Base-by-base conservation (phyloP, 2,329 filamentous ascomycete genomes). In the Colletotrichum liaoningense region DNA sequence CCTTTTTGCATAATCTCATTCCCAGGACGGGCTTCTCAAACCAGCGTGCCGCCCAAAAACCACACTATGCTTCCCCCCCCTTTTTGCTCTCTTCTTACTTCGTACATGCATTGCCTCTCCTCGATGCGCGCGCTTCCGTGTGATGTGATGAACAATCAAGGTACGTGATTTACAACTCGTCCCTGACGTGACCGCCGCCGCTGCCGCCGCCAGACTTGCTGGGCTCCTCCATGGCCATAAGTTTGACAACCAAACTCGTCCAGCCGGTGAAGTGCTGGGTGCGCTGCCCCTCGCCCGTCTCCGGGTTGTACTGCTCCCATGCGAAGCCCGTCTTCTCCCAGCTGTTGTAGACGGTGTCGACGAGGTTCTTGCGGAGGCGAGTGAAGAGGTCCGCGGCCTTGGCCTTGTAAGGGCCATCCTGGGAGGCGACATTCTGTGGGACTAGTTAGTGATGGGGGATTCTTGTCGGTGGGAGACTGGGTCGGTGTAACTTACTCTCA, bases 221-320 rank as follows among this genome's bases (percentile, higher is more conserved):
- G 26, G 94, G 79, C 77, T 97, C 93, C 7, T 95, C 93, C 94
- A 99, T 96, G 59, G 91, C 91, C 95, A 98, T 98, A 77, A 99
- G 94, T 87, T 98, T 98, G 58, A 98, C 95, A 60, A 98, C 94
- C 83, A 98, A 86, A 81, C 95, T 98, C n/a, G 97, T 99, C 97
- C 97, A 99, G 63, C 97, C 97, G 0, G 97, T 98, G 81, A 99
- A 99, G 83, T 98, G 96, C 87, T 98, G 95, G 5, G 95, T 98
- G 55, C 97, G 89, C 86, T 98, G 96, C n/a, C 97, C 97, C 66
- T 90, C 90, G 58, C 97, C 97, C 4, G 94, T 97, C 78, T 98
- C 95, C 0, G 95, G 95, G 81, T 97, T 94, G 83, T 98, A 99
- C 85, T 99, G 97, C 84, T 99, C 97, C 96, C 96, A 99, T 0